Evolutionary conservation across 2,329 filamentous ascomycete species (phyloP).

Genomic region (Drechslerella dactyloides): DNA sequence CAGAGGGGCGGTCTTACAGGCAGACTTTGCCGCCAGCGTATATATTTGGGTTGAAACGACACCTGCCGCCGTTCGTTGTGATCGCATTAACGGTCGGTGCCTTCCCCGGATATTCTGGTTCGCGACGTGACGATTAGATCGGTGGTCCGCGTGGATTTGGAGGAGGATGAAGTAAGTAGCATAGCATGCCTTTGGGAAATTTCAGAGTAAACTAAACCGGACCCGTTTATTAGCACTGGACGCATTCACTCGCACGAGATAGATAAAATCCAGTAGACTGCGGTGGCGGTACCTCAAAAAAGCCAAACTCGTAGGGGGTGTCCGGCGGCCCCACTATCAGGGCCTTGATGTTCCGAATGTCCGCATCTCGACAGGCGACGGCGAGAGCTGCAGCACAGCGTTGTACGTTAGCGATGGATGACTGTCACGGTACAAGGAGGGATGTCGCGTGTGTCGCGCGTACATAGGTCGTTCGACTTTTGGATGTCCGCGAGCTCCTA

Average conservation of each 20-base stretch:
- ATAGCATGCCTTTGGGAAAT: conserved; percentile 71
- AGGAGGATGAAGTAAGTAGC: neutral
- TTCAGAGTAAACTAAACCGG: conserved; percentile 71
- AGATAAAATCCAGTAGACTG: no score
- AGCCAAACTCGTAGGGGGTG: conserved; percentile 95
- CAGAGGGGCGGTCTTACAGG: conserved; percentile 67
- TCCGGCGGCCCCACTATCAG: conserved; percentile 91
- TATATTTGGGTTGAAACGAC: conserved; percentile 96
- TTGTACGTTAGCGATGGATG: conserved; percentile 38
- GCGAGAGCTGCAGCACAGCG: conserved; percentile 69
- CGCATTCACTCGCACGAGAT: no score
- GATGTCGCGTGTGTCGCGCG: conserved; percentile 55
- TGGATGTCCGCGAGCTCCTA: conserved; percentile 88
- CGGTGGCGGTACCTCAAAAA: conserved; percentile 75
- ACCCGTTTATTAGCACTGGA: no score
- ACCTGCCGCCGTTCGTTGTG: conserved; percentile 87
- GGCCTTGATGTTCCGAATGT: conserved; percentile 85
- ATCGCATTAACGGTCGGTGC: conserved; percentile 69
- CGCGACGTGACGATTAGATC: conserved; percentile 19
- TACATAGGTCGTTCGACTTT: conserved; percentile 81
- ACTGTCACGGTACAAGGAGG: neutral
- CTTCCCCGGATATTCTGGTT: conserved; percentile 77
- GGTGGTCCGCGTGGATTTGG: neutral
- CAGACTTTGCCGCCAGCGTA: conserved; percentile 92
- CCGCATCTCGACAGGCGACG: conserved; percentile 83